Percentiles rank a stretch among this genome's conserved stretches.
Evolutionary conservation across 495 filamentous ascomycete species (phyloP).

Genomic region (Neurospora sp.): DNA sequence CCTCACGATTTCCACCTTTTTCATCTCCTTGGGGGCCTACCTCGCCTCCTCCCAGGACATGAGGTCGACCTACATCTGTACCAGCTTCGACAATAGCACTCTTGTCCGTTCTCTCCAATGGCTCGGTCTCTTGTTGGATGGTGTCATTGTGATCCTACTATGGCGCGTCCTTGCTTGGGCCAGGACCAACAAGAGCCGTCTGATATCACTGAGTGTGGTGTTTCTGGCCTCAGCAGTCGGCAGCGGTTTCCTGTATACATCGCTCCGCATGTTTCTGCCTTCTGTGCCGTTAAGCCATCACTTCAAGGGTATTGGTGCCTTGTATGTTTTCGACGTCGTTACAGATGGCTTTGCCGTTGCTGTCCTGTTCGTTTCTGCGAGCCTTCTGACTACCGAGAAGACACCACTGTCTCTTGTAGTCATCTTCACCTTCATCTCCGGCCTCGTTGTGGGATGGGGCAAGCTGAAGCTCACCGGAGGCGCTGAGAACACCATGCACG

Average conservation of each 20-base stretch:
- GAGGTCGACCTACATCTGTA: constrained; percentile 36
- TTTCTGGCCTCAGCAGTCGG: constrained; percentile 18
- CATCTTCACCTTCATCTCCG: constrained; percentile 28
- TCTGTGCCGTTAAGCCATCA: constrained; percentile 9
- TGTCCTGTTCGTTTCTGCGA: constrained; percentile 27
- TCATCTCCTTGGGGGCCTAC: constrained; percentile 25
- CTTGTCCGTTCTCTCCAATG: constrained; percentile 25
- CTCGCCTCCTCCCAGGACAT: constrained; percentile 11
- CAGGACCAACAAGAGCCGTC: constrained; percentile 30
- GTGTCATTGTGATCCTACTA: constrained; percentile 25
- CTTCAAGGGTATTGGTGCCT: constrained; percentile 17
- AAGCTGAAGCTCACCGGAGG: constrained; percentile 22
- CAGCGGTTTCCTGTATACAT: constrained; percentile 9
- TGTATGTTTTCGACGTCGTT: constrained; percentile 33
- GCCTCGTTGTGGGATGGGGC: constrained; percentile 18
- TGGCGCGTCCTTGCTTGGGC: constrained; percentile 41
- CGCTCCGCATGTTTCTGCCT: constrained; percentile 2
- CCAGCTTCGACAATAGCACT: constrained; percentile 19
- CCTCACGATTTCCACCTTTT: constrained; percentile 16
- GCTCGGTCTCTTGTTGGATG: constrained; percentile 31
- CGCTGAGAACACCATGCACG: constrained; percentile 27
- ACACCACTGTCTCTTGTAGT: constrained; percentile 27
- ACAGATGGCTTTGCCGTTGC: constrained; percentile 31
- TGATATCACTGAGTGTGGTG: constrained; percentile 30
- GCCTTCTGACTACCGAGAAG: constrained; percentile 29